Evolutionary conservation across 2,329 filamentous ascomycete genomes (phyloP), one percentile per base, ranked within the genome.

Genomic region (Emmonsiellopsis sp.): DNA sequence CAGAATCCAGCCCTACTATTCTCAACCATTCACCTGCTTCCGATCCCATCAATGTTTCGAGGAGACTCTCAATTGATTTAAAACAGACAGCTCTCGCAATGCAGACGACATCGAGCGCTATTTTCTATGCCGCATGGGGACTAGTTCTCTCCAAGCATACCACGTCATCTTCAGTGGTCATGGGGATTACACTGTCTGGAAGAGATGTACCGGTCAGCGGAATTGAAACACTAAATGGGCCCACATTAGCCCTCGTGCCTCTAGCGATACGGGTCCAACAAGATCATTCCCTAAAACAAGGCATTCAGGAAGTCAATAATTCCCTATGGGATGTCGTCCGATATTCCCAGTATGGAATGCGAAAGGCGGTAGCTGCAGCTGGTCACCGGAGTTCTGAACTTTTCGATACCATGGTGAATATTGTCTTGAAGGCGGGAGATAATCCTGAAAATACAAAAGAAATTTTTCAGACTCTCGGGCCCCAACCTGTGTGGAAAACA

Each of bases 131-230:
- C 7, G 70, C 72, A 11, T 73, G 70, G 71, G 68, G 66, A 2
- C 40, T 73, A 16, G 57, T 73, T 5, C 53, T 73, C 1, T 63
- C 66, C 7, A 61, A 59, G 7, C 67, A 69, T 46, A 67, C 68
- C 5, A 65, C 62, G 4, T 65, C 62, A 7, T 59, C 70, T 31
- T 70, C 74, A 51, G 66, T 73, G 5, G 55, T 70, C 7, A 74
- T 72, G 59, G 72, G 70, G 5, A 68, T 70, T 52, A 73, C 68
- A 1, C 62, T 73, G 11, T 69, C 67, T 51, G 73, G 73, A 0
- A 65, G 73, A 11, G 67, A 73, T 46, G 65, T 68, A 13, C 61
- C 67, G 16, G 62, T 74, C 30, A 53, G 59, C 9, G 67, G 64
- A 3, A 66, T 74, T 20, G 64, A 67, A 35, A 61, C 67, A 26